Evolutionary conservation across 1,139 yeast species (phyloP), one percentile per base, ranked within the genome.

Genomic region (Yamadazyma friedrichii): DNA sequence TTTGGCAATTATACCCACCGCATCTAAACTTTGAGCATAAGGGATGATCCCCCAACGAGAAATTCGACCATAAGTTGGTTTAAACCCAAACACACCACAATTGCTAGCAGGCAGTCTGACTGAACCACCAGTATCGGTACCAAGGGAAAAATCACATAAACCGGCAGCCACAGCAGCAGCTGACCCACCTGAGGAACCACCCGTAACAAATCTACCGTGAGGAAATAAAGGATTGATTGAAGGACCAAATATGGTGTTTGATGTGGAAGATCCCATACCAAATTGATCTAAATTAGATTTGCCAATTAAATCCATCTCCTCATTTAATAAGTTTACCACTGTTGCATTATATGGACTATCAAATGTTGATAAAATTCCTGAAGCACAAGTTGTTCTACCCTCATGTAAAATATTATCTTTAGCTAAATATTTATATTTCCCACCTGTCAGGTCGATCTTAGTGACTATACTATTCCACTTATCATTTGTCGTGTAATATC

Each of bases 121-220:
- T 0, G 97, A 88, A 0, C 99, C 99, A 3, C 99, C 99, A 0
- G 99, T 93, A 55, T 93, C 99, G 0, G 98, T 87, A 0, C 98
- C 99, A 33, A 94, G 62, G 1, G 68, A 50, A 48, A 83, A 82
- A 54, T 84, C 87, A 24, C 82, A 85, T 50, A 81, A 56, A 1
- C 67, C 82, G 0, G 83, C 78, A 1, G 91, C 83, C 1, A 91
- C 96, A 0, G 95, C 86, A 1, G 96, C 96, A 0, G 98, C 98
- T 36, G 95, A 79, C 0, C 98, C 98, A 9, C 98, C 97, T 3
- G 96, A 88, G 0, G 97, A 89, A 0, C 98, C 98, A 2, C 98
- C 98, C 1, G 88, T 71, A 0, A 86, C 69, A 33, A 69, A 62
- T 2, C 57, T 58, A 36, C 44, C 66, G 24, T 55, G 63, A 3